Evolutionary conservation across 495 filamentous ascomycete species (phyloP).

Genomic region (Penicillium turbatum): DNA sequence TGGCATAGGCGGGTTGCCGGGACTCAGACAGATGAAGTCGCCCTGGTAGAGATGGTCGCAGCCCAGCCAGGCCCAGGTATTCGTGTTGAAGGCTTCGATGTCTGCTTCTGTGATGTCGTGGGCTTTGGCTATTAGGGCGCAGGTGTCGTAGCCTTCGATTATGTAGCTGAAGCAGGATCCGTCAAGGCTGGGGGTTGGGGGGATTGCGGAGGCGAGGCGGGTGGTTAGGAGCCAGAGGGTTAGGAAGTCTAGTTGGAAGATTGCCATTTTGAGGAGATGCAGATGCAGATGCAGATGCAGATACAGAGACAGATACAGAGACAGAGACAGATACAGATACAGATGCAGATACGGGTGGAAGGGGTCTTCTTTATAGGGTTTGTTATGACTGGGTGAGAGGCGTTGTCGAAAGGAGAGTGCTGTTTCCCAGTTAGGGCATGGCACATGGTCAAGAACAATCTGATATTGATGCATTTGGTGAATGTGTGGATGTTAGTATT

Average conservation of each 20-base stretch:
- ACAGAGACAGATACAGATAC: too few relatives aligned
- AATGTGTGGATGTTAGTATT: neutral
- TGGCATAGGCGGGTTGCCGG: constrained; percentile 11
- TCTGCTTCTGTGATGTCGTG: constrained; percentile 10
- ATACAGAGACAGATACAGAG: too few relatives aligned
- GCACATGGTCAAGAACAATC: neutral
- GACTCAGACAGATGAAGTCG: constrained; percentile 15
- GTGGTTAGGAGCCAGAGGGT: neutral
- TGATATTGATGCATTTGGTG: neutral
- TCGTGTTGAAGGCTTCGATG: constrained; percentile 13
- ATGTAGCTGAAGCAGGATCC: neutral
- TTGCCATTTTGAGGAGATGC: neutral
- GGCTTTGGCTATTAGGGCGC: constrained; percentile 2
- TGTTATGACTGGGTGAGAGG: too few relatives aligned
- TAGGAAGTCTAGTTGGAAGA: neutral
- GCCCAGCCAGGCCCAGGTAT: constrained; percentile 15
- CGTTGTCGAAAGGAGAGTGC: neutral
- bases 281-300: too few relatives aligned
- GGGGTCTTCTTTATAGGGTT: too few relatives aligned
- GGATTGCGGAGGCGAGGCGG: neutral
- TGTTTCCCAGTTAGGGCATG: neutral
- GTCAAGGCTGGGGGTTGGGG: neutral
- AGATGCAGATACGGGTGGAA: too few relatives aligned
- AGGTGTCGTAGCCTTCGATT: constrained; percentile 6
- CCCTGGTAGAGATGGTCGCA: constrained; percentile 12